Evolutionary conservation across 78 protist species (phyloP).

Genomic region (Speleostelium caveatum): DNA sequence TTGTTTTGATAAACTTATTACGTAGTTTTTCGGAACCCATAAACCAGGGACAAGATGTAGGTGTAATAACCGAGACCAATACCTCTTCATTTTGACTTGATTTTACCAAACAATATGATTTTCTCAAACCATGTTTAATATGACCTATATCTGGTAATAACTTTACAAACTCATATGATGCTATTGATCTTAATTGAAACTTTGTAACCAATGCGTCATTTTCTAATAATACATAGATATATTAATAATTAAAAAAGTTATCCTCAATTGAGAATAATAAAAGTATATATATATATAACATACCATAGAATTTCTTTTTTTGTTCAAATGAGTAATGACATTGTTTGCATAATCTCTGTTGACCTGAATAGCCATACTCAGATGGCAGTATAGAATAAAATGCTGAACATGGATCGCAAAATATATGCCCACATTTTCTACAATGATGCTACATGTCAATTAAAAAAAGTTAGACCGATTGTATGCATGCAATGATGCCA

Average conservation of each 20-base stretch:
- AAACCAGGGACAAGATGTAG: constrained; percentile 72
- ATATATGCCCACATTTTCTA: constrained; percentile 57
- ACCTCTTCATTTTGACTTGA: constrained; percentile 6
- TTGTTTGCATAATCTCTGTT: constrained; percentile 45
- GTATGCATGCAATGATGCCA: not conserved
- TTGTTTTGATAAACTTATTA: constrained; percentile 34
- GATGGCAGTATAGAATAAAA: constrained; percentile 51
- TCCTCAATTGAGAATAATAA: too few species aligned
- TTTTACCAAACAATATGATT: constrained; percentile 47
- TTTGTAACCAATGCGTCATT: constrained; percentile 48
- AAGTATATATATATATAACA: not conserved
- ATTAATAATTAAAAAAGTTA: not conserved
- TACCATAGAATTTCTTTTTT: constrained; percentile 58
- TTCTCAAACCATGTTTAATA: constrained; percentile 58
- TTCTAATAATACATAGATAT: not conserved
- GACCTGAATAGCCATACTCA: constrained; percentile 66
- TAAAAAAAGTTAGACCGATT: not conserved
- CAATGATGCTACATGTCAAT: constrained; percentile 54
- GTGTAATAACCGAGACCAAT: constrained; percentile 31
- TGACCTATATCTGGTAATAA: constrained; percentile 52
- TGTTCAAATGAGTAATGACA: constrained; percentile 65
- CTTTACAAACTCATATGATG: constrained; percentile 56
- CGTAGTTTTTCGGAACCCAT: constrained; percentile 48
- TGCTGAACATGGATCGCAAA: constrained; percentile 75
- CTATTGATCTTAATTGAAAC: constrained; percentile 69